Evolutionary conservation across 768 basidiomycete genomes (phyloP).

Genomic region (Tylopilus sp.): DNA sequence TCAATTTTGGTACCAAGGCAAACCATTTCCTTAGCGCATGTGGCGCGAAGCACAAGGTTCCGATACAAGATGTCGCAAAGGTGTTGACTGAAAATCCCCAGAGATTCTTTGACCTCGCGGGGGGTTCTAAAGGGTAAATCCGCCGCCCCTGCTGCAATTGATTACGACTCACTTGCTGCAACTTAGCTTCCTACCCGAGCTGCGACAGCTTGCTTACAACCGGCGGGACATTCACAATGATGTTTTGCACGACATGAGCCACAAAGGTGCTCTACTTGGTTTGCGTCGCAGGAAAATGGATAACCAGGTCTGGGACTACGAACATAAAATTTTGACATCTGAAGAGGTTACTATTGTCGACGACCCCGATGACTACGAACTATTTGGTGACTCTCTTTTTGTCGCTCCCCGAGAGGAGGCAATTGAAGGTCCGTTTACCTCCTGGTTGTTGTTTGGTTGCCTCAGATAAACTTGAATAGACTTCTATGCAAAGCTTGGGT

Average conservation of each 20-base stretch:
- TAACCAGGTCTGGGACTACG: constrained; percentile 61
- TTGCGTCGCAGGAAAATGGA: constrained; percentile 48
- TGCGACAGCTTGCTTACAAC: constrained; percentile 79
- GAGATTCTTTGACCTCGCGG: constrained; percentile 63
- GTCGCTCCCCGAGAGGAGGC: constrained; percentile 82
- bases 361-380: constrained; percentile 69
- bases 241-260: constrained; percentile 56
- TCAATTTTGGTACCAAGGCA: constrained; percentile 76
- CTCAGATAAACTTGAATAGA: constrained; percentile 37
- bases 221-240: constrained; percentile 42
- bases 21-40: constrained; percentile 79
- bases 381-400: constrained; percentile 69
- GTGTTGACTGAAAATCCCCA: constrained; percentile 62
- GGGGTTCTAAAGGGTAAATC: constrained; percentile 58
- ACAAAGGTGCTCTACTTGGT: constrained; percentile 64
- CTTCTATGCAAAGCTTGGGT: constrained; percentile 75
- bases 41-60: constrained; percentile 80
- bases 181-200: constrained; percentile 70
- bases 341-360: constrained; percentile 75
- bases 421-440: constrained; percentile 56
- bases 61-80: constrained; percentile 69
- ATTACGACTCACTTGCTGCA: background rate
- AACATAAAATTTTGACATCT: constrained; percentile 63
- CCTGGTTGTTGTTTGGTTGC: background rate
- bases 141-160: background rate